Conservation (phyloP, 2,329 filamentous ascomycete genomes). For the Pyrenochaeta sp. region DNA sequence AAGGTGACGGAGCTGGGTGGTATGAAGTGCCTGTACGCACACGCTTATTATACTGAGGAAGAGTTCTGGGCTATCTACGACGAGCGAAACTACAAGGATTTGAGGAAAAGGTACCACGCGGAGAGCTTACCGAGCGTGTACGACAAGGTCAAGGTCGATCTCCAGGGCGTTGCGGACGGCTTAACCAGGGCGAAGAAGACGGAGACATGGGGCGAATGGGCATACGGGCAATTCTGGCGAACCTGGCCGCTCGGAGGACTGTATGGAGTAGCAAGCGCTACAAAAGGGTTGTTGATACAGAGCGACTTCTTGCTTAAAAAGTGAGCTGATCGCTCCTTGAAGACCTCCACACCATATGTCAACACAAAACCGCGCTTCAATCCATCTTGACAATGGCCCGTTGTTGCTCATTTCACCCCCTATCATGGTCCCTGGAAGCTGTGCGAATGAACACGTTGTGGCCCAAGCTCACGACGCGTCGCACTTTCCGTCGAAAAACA, state of each 20-base stretch:
- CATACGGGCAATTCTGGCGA: conserved; percentile 37
- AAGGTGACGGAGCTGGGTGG: conserved; percentile 76
- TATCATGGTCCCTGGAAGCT: neutral
- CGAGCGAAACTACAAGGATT: conserved; percentile 66
- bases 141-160: conserved; percentile 67
- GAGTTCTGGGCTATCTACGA: conserved; percentile 76
- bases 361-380: no score
- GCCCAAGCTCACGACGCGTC: conserved; percentile 6
- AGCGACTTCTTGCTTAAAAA: conserved; percentile 48
- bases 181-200: conserved; percentile 3
- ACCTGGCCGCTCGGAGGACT: conserved; percentile 50
- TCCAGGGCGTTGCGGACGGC: conserved; percentile 45
- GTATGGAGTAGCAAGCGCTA: conserved; percentile 51
- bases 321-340: conserved; percentile 8
- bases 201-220: conserved; percentile 41
- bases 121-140: conserved; percentile 71
- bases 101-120: conserved; percentile 71
- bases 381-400: neutral
- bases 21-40: conserved; percentile 88
- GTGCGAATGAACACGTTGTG: neutral
- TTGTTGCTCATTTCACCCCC: neutral
- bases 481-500: neutral
- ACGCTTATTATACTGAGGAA: conserved; percentile 78
- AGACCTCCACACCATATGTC: neutral
- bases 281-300: conserved; percentile 42